Base-by-base conservation (phyloP, 306 rosid species). In the Malus sieversii region DNA sequence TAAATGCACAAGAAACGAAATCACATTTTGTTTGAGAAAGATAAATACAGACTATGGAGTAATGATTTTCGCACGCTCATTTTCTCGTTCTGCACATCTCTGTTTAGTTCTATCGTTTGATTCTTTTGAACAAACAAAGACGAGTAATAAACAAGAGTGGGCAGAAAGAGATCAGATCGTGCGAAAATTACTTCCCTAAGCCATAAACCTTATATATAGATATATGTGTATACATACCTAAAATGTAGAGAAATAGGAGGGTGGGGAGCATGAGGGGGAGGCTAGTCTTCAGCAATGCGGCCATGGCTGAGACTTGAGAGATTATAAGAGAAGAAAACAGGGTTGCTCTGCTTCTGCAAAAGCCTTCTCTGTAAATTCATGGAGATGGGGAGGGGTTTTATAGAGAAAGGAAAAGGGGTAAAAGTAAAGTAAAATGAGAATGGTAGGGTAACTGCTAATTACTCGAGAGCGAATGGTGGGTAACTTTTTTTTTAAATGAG, bases 221-320 rank as follows among this genome's bases (percentile, higher is more conserved):
- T 51, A 18, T 6, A 51, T 15, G 18, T 51, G 20, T 51, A 15
- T 63, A 9, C 35, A 2, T 82, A 88, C 96, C 92, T 68, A 83
- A 53, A 70, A 81, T 30, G 80, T 75, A 81, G 75, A 75, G 68
- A 33, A 75, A 10, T 33, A 88, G 42, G 82, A 86, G 40, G 30
- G 66, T 6, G 77, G 22, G 12, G 80, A 91, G 81, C 44, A 77
- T 15, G 69, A 85, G 77, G 66, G 81, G 22, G 68, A 91, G 72
- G 32, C 72, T 29, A 67, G 74, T 64, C 25, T 48, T 72, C 20
- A 68, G 86, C 51, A 67, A 42, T 5, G 78, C 61, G 10, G 85
- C 85, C 92, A 81, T 87, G 81, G 81, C 38, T 73, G 88, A 30
- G 32, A 66, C 42, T 12, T 7, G n/a, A 15, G 32, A 35, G 23